A percentile compares a stretch with the other conserved stretches of the same genome.
Conservation (phyloP, 2,329 filamentous ascomycete genomes). For the Aureobasidium namibiae region DNA sequence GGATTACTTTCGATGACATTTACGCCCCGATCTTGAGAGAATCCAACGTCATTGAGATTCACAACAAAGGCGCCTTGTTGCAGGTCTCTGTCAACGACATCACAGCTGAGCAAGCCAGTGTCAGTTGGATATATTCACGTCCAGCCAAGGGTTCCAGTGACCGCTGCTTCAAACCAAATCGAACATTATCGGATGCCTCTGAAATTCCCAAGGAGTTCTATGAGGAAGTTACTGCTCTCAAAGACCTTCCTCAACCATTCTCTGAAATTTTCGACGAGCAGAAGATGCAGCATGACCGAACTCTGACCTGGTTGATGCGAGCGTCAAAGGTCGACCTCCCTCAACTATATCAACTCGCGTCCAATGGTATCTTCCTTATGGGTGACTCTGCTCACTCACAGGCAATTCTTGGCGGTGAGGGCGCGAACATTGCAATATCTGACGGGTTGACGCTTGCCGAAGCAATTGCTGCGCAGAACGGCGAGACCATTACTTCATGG, state of each 20-base stretch:
- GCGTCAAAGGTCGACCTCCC: slow-evolving; percentile 17
- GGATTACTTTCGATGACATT: slow-evolving; percentile 14
- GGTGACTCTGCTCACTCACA: slow-evolving; percentile 34
- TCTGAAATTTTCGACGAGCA: slow-evolving; percentile 25
- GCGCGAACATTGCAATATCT: slow-evolving; percentile 32
- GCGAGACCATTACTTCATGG: slow-evolving; percentile 16
- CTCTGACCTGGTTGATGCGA: slow-evolving; percentile 37
- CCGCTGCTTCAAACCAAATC: slow-evolving; percentile 27
- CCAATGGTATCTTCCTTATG: slow-evolving; percentile 25
- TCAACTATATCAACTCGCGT: slow-evolving; percentile 19
- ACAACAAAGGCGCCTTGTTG: slow-evolving; percentile 20
- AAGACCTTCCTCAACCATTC: slow-evolving; percentile 25
- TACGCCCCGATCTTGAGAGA: slow-evolving; percentile 17
- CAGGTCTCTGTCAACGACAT: slow-evolving; percentile 27
- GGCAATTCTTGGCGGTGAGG: slow-evolving; percentile 33
- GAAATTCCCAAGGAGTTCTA: slow-evolving; percentile 30
- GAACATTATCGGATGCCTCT: slow-evolving; percentile 25
- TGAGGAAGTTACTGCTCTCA: slow-evolving; percentile 24
- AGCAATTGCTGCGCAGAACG: slow-evolving; percentile 18
- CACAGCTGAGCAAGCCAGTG: slow-evolving; percentile 19
- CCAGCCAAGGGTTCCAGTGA: slow-evolving; percentile 23
- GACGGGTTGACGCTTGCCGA: slow-evolving; percentile 30
- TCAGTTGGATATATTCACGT: slow-evolving; percentile 35
- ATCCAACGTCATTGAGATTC: slow-evolving; percentile 22
- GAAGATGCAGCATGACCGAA: slow-evolving; percentile 26